Evolutionary conservation across 495 filamentous ascomycete genomes (phyloP), one percentile per base, ranked within the genome.

Genomic region (Aspergillus campestris): DNA sequence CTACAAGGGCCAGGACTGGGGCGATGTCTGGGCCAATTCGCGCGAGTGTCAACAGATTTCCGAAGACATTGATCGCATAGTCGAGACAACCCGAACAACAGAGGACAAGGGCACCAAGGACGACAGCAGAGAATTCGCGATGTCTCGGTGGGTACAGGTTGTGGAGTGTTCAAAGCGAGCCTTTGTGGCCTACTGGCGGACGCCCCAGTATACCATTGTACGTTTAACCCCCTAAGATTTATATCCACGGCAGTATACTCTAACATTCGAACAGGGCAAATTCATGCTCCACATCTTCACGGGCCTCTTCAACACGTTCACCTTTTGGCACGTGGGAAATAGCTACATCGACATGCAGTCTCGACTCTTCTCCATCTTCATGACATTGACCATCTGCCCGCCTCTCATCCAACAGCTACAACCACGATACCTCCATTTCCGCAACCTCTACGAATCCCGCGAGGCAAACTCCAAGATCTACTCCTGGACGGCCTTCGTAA

Each of bases 281-380:
- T 65, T 83, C 40, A 66, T 79, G 49, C 62, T 86, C 0, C 78
- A 82, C 35, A 77, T 83, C 6, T 71, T 79, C 43, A 82, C 78
- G 1, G 81, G 79, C 8, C 72, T 87, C 34, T 82, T 83, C 61
- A 79, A 78, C 48, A 75, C 73, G 2, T 82, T 82, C 50, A 81
- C 81, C 1, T 85, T 86, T 61, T 82, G 76, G 62, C 62, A 83
- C 43, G 52, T 82, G 3, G 72, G 76, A 3, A 60, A 74, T 40
- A 74, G 71, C 9, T 67, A 70, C 27, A 73, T 79, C 31, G 82
- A 81, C 57, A 79, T 81, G 73, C 77, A 82, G 51, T 77, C 74
- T 7, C 66, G 76, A 15, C 64, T 87, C 0, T 88, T 87, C 59
- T 78, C 81, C 29, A 67, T 86, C 42, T 89, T 89, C 61, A 81